A percentile compares a stretch with the other conserved stretches of the same genome.
Conservation (phyloP, 2,329 filamentous ascomycete species). For the Fusarium sp. region DNA sequence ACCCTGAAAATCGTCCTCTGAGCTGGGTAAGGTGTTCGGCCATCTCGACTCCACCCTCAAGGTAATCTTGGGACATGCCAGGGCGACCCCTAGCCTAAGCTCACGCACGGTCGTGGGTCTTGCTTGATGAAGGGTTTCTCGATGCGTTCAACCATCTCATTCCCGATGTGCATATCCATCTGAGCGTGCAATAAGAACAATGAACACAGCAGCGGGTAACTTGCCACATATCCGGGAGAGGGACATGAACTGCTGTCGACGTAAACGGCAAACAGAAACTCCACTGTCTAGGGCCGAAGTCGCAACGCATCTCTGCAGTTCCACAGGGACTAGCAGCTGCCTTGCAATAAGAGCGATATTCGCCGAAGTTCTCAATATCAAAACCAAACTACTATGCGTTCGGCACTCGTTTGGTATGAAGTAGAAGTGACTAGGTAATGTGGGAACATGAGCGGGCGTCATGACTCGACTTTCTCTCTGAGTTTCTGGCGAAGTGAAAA, state of each 20-base stretch:
- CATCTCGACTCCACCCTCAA: conserved; percentile 41
- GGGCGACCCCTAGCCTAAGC: conserved; percentile 36
- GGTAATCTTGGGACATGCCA: conserved; percentile 34
- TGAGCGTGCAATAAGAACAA: conserved; percentile 7
- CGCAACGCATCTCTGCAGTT: conserved; percentile 22
- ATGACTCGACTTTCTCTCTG: conserved; percentile 19
- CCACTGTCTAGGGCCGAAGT: conserved; percentile 29
- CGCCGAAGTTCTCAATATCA: neutral
- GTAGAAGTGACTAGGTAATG: neutral
- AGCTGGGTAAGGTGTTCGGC: conserved; percentile 41
- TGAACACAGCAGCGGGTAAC: conserved; percentile 11
- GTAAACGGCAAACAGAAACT: conserved; percentile 3
- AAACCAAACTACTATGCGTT: neutral
- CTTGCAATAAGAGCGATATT: neutral
- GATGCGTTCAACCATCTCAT: conserved; percentile 32
- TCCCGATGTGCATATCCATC: conserved; percentile 25
- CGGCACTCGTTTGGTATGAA: neutral
- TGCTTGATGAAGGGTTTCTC: conserved; percentile 34
- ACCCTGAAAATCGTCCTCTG: conserved; percentile 36
- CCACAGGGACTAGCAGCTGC: neutral
- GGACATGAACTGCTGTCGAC: conserved; percentile 11
- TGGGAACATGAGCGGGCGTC: conserved; percentile 3
- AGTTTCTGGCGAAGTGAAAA: conserved; percentile 1
- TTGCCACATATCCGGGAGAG: conserved; percentile 19
- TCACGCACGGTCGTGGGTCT: conserved; percentile 40